Base-by-base conservation (phyloP, 2,329 filamentous ascomycete species). In the Fusarium sp. region DNA sequence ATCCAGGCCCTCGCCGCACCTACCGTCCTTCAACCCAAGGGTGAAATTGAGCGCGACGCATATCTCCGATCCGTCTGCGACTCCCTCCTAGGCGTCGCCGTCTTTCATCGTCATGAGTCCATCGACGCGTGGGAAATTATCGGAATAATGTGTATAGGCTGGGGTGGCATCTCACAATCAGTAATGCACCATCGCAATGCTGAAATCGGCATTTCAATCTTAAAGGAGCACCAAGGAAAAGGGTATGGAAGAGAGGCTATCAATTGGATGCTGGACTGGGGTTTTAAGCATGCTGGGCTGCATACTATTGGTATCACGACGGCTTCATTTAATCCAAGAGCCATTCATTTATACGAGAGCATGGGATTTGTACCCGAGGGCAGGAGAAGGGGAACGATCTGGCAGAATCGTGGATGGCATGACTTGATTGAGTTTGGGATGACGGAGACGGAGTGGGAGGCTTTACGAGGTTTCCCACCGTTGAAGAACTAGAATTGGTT, bases 391-490 rank as follows among this genome's bases (percentile, higher is more conserved):
- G 80, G 85, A 64, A 75, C 73, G 0, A 70, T 84, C 3, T 86
- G 81, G 78, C 78, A 81, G 66, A 80, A 86, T 62, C 79, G 84
- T 2, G 73, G 77, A 29, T 87, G 79, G 80, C 73, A 76, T 38
- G 79, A 82, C 40, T 50, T 73, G 14, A 50, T 83, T 4, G 66
- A 77, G 22, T 75, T 81, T 56, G 78, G 76, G 1, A 83, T 84
- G 68, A 66, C 83, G 20, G 81, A 82, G 40, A 46, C 73, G 0
- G 83, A 84, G 59, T 83, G 82, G 82, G 67, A 77, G 62, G 65
- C 22, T 27, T 22, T 76, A 16, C 61, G 63, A 0, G 61, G 63
- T 1, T 25, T 66, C 0, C 3, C 32, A 2, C 22, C 25, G 15
- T 0, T 53, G 15, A 14, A 53, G 5, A 20, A 3, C 9, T 27